Conservation (phyloP, 805 yeast species). For the Kazachstania viticola region DNA sequence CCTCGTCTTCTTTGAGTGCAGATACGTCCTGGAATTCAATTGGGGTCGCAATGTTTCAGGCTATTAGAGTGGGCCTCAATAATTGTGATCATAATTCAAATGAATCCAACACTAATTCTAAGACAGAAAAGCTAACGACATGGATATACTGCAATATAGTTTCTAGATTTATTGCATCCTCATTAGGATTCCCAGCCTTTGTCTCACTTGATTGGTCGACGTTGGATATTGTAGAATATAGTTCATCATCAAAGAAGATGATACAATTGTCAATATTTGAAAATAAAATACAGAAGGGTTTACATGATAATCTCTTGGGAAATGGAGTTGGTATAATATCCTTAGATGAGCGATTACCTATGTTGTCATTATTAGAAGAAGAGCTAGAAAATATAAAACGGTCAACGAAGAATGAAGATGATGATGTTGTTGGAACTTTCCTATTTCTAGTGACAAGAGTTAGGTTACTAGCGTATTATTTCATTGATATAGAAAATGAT, state of each 20-base stretch:
- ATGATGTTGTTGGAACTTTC: too few species aligned
- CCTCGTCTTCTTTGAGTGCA: constrained; percentile 85
- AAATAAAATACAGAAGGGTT: background rate
- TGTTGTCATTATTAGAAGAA: too few species aligned
- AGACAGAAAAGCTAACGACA: constrained; percentile 68
- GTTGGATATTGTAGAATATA: constrained; percentile 25
- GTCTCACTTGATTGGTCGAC: constrained; percentile 78
- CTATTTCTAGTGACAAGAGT: too few species aligned
- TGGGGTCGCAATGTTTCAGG: constrained; percentile 86
- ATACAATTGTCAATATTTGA: background rate
- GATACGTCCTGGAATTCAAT: constrained; percentile 92
- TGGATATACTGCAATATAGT: constrained; percentile 92
- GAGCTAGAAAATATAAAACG: too few species aligned
- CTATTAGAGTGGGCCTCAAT: constrained; percentile 82
- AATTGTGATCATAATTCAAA: constrained; percentile 51
- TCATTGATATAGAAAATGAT: too few species aligned
- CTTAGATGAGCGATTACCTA: too few species aligned
- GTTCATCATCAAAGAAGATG: background rate
- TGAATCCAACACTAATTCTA: constrained; percentile 28
- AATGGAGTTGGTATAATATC: too few species aligned
- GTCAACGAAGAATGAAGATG: too few species aligned
- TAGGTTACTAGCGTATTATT: too few species aligned
- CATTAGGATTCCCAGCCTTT: constrained; percentile 90
- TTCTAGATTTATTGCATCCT: constrained; percentile 78
- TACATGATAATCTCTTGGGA: background rate